These are phyloP conservation scores for Gymnopus androsaceus DNA, from an alignment of 1,284 basidiomycete species.

Conservation along the genomic window DNA sequence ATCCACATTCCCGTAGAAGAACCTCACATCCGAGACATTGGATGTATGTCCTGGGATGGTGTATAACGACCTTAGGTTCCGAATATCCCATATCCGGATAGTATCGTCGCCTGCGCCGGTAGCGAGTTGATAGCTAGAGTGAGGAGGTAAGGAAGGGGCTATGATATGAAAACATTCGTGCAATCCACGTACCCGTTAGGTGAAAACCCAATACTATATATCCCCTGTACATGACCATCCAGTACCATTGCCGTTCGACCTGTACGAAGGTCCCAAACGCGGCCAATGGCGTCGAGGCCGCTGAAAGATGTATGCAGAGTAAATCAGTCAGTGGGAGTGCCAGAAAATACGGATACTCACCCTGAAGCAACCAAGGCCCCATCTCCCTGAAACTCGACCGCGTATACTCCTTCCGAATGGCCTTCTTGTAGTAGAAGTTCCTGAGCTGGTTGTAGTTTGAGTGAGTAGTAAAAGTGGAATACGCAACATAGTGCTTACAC, in stretches of 20 bases:
- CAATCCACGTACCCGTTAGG: conserved; percentile 81
- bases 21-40: conserved; percentile 93
- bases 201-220: conserved; percentile 90
- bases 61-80: conserved; percentile 88
- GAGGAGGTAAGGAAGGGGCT: conserved; percentile 18
- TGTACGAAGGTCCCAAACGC: conserved; percentile 96
- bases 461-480: too few species aligned
- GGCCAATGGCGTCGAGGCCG: conserved; percentile 94
- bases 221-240: conserved; percentile 94
- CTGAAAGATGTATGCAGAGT: conserved; percentile 45
- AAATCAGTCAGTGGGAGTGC: conserved; percentile 13
- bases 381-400: conserved; percentile 94
- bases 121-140: conserved; percentile 89
- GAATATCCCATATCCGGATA: conserved; percentile 97
- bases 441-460: too few species aligned
- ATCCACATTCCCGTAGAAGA: conserved; percentile 79
- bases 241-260: conserved; percentile 97
- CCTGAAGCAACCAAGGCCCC: conserved; percentile 92
- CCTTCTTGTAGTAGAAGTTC: conserved; percentile 94
- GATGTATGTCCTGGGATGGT: conserved; percentile 96
- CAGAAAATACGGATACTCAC: conserved; percentile 43
- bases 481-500: too few species aligned
- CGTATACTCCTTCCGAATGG: conserved; percentile 95
- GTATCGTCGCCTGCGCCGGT: conserved; percentile 97
- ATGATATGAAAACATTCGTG: conserved; percentile 5